A percentile compares a stretch with the other conserved stretches of the same genome.
These are phyloP conservation scores for Rhizopogon salebrosus DNA, from an alignment of 768 basidiomycete genomes.

Conservation along the genomic window DNA sequence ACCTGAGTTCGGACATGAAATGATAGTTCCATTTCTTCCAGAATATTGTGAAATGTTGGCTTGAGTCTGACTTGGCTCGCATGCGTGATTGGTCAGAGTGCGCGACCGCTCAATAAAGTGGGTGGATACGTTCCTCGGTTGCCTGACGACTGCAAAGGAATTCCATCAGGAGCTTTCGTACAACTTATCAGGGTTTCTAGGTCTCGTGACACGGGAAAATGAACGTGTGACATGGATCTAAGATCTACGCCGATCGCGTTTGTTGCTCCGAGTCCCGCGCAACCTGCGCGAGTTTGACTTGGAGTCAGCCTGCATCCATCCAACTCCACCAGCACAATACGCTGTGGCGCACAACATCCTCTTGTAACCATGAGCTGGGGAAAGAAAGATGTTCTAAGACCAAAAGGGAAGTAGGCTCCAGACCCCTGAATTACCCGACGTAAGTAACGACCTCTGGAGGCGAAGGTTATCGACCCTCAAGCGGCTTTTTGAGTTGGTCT, in stretches of 20 bases:
- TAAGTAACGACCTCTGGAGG: not conserved
- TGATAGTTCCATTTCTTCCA: no score
- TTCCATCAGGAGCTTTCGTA: not conserved
- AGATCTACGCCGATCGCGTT: conserved; percentile 1
- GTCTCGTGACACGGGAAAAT: not conserved
- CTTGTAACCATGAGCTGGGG: no score
- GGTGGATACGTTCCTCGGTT: no score
- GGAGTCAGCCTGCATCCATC: not conserved
- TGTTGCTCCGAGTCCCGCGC: no score
- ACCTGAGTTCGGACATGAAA: no score
- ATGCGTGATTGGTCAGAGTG: no score
- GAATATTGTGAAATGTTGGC: no score
- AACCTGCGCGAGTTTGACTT: not conserved
- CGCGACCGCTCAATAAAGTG: no score
- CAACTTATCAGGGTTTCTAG: no score
- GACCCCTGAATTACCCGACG: not conserved
- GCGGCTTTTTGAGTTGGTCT: not conserved
- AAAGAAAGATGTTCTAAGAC: not conserved
- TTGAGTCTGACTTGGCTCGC: no score
- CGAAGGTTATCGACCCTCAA: not conserved
- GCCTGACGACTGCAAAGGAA: not conserved
- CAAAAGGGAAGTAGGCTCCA: not conserved
- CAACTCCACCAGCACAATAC: not conserved
- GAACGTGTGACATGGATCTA: conserved; percentile 6
- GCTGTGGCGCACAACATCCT: not conserved